Evolutionary conservation across 2,329 filamentous ascomycete species (phyloP).

Genomic region (Aspergillus fructus): DNA sequence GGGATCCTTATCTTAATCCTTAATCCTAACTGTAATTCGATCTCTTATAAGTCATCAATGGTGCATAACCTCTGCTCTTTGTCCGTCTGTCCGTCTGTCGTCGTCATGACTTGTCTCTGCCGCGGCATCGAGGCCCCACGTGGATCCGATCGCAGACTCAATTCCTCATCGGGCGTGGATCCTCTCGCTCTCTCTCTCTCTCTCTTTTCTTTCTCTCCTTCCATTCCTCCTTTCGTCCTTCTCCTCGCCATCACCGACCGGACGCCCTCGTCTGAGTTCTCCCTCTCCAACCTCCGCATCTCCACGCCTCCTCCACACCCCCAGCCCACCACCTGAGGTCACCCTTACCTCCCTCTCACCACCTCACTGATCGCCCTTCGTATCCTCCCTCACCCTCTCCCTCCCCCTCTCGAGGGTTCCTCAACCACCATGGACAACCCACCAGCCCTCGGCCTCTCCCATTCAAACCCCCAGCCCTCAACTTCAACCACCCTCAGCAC

Average conservation of each 20-base stretch:
- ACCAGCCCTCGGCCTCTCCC: neutral
- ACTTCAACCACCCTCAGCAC: neutral
- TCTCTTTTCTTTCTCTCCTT: neutral
- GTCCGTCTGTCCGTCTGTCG: neutral
- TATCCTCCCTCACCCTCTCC: neutral
- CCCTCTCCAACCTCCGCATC: no score
- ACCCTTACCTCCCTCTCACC: neutral
- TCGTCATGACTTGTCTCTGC: constrained; percentile 2
- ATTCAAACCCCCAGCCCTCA: neutral
- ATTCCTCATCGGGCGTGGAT: neutral
- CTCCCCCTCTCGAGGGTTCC: no score
- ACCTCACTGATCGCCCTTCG: neutral
- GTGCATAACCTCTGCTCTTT: no score
- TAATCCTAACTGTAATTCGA: no score
- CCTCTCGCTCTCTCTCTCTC: neutral
- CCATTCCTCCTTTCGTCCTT: no score
- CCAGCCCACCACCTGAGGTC: neutral
- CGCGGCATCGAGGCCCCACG: constrained; percentile 21
- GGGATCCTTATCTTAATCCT: no score
- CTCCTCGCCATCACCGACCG: no score
- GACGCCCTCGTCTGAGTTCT: no score
- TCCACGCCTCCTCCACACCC: no score
- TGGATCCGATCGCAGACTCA: constrained; percentile 1
- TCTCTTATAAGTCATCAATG: no score
- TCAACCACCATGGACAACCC: constrained; percentile 1